Base-by-base conservation (phyloP, 345 rosid genomes). In the Brassica incana region DNA sequence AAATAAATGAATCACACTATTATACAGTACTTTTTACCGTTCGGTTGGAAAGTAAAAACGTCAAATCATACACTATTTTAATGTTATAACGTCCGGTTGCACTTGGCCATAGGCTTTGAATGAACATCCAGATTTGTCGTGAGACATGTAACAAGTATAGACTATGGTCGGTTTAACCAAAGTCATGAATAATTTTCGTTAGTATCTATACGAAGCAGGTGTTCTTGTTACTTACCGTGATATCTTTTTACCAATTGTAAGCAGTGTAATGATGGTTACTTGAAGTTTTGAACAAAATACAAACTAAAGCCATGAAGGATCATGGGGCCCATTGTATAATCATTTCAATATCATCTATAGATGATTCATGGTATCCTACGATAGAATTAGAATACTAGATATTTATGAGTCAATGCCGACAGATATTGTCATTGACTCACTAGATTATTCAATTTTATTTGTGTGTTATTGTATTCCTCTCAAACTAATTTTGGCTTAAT, bases 361-460 rank as follows among this genome's bases (percentile, higher is more conserved):
- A 77, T 32, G 10, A 6, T n/a, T 62, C 30, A 27, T 69, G 27
- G 29, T 48, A n/a, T 69, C 63, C n/a, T 59, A 45, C 45, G 8
- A 54, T 54, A 54, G 60, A 6, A 54, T 54, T 54, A 54, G 60
- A 20, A 18, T 66, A 33, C 20, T 25, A 9, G 32, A 60, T 4
- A 8, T 58, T 58, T 58, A 58, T 61, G 59, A 60, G 69, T 6
- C 25, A 20, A 62, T 74, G 62, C 80, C 54, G 75, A 77, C 80
- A 77, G 48, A 69, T 69, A 77, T 77, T 77, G 56, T 69, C 50
- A 61, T 62, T 50, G 75, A 69, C 69, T 69, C 70, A 15, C 23
- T 45, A 1, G 18, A 12, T 40, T 29, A 10, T 59, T 67, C 40
- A 65, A 2, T 12, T 32, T 50, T 2, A 15, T 54, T 15, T 35